Evolutionary conservation across 257 asterid genomes (phyloP).

Genomic region (Apocynum venetum): DNA sequence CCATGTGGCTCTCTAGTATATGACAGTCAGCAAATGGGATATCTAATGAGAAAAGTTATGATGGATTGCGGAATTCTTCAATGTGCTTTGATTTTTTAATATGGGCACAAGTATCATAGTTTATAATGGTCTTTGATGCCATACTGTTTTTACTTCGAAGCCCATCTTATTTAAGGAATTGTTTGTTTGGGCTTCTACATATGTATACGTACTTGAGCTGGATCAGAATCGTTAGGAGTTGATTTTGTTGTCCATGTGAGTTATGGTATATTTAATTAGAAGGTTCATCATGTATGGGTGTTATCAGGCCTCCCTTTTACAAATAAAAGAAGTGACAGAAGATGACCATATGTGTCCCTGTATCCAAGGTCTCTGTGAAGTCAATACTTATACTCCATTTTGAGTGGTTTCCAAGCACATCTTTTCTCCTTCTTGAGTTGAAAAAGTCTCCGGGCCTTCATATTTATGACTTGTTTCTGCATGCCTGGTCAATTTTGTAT

Average conservation of each 20-base stretch:
- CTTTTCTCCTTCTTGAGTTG: not conserved
- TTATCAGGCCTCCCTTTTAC: not conserved
- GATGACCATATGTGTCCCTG: not conserved
- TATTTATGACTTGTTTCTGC: not conserved
- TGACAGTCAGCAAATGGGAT: not conserved
- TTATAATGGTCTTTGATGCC: not conserved
- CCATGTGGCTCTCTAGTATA: not conserved
- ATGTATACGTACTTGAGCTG: not conserved
- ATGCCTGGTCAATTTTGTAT: not conserved
- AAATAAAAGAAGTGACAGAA: not conserved
- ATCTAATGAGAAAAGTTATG: not conserved
- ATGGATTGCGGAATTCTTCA: not conserved
- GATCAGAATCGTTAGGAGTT: not conserved
- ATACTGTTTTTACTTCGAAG: not conserved
- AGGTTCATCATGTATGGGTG: not conserved
- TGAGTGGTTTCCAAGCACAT: not conserved
- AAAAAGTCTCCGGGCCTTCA: not conserved
- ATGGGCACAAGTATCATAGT: not conserved
- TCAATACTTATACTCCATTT: not conserved
- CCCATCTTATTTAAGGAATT: not conserved
- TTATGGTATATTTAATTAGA: not conserved
- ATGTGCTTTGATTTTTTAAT: not conserved
- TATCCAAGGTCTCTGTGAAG: not conserved
- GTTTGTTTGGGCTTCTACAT: not conserved
- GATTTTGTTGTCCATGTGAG: not conserved